Conservation (phyloP, 805 yeast genomes). For the Crinitomyces ghanaensis region DNA sequence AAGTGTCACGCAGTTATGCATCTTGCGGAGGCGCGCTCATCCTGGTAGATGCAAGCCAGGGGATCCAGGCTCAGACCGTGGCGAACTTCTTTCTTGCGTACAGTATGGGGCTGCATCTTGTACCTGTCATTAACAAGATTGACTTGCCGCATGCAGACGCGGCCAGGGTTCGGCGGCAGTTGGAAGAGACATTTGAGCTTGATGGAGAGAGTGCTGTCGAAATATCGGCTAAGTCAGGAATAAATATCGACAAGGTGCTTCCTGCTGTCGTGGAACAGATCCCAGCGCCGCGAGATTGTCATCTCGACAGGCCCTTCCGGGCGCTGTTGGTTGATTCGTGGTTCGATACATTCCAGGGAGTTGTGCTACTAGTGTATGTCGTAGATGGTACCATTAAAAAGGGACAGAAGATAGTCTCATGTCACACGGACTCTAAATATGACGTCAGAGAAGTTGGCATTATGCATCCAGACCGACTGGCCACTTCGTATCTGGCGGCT, state of each 20-base stretch:
- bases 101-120: conserved; percentile 64
- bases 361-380: conserved; percentile 68
- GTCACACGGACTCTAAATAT: conserved; percentile 62
- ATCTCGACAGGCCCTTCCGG: conserved; percentile 40
- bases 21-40: conserved; percentile 91
- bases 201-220: conserved; percentile 62
- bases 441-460: conserved; percentile 91
- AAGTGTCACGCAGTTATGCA: conserved; percentile 88
- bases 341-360: conserved; percentile 92
- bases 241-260: conserved; percentile 62
- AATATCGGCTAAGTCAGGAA: conserved; percentile 87
- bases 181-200: conserved; percentile 74
- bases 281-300: conserved; percentile 70
- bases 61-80: conserved; percentile 97
- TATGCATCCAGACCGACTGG: conserved; percentile 80
- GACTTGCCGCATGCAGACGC: conserved; percentile 85
- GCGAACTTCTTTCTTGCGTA: conserved; percentile 90
- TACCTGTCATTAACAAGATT: conserved; percentile 87
- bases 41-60: conserved; percentile 89
- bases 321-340: conserved; percentile 91
- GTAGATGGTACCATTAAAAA: conserved; percentile 71
- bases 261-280: conserved; percentile 74
- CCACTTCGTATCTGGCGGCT: conserved; percentile 54
- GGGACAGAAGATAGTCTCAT: conserved; percentile 68
- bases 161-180: conserved; percentile 68